Evolutionary conservation across 768 basidiomycete species (phyloP), one percentile per base, ranked within the genome.

Genomic region (Punctularia strigosozonata): DNA sequence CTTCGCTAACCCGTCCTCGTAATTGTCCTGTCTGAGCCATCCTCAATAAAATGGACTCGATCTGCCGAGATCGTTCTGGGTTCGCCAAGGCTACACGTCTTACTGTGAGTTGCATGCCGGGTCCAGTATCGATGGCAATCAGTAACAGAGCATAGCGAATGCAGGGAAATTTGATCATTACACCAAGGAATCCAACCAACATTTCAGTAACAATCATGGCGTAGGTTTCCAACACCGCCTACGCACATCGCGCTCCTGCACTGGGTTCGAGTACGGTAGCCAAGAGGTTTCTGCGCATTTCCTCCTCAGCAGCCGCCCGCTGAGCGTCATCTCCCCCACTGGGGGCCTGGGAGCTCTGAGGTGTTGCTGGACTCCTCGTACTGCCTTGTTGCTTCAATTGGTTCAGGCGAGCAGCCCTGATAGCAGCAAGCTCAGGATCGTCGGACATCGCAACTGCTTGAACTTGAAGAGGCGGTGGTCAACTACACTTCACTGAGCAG

Each of bases 1-100:
- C 62, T 53, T 95, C 90, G 21, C 68, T 74, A 28, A 94, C 80
- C 21, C 77, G 65, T 1, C 79, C 80, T 31, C 80, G 69, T 26
- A 94, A 56, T 55, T 90, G 86, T 5, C 89, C 86, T 1, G 73
- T 66, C 59, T 88, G 85, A 6, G 78, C 86, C 83, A 90, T 88
- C 28, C 84, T 70, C 28, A 83, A 47, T 23, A 94, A 64, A 41
- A 90, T 75, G 3, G 61, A 63, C 58, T 91, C 85, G 47, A 94
- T 84, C 55, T 88, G 77, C 45, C 70, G 69, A 14, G 87, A 81
- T 53, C 86, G 66, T 28, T 84, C 77, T 0, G 86, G 80, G 46
- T 84, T 83, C 48, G 92, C 90, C 21, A 94, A 75, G 4, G 80
- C 73, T 46, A 94, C 92, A 36, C 91, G 77, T 7, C 85, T 79